A percentile compares a stretch with the other conserved stretches of the same genome.
Conservation (phyloP, 345 rosid genomes). For the Eucalyptus sp. region DNA sequence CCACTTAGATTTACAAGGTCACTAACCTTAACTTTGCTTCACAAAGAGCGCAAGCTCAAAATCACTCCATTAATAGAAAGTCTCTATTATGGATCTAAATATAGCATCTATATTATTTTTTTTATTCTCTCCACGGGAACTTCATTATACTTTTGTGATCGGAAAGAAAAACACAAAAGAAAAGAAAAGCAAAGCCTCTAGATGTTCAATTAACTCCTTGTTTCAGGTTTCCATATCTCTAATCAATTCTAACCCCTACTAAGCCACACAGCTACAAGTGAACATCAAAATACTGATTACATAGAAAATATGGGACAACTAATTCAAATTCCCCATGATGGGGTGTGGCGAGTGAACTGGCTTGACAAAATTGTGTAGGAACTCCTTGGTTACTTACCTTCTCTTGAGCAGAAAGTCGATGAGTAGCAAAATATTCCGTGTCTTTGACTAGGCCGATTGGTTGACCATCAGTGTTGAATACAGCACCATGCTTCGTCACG, state of each 20-base stretch:
- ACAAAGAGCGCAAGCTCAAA: neutral
- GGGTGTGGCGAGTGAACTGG: neutral
- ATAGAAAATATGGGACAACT: neutral
- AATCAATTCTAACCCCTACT: neutral
- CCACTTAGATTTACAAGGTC: neutral
- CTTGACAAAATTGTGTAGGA: neutral
- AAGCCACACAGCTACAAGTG: neutral
- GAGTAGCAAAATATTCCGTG: neutral
- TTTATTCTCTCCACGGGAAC: neutral
- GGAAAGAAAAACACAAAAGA: fast-evolving
- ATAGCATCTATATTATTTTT: neutral
- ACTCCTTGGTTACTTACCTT: neutral
- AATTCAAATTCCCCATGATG: fast-evolving
- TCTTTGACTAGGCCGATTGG: neutral
- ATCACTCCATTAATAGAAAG: neutral
- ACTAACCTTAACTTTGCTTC: neutral
- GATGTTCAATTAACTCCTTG: neutral
- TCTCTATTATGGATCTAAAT: neutral
- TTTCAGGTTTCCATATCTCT: neutral
- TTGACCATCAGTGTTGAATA: neutral
- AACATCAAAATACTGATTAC: neutral
- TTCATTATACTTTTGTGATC: neutral
- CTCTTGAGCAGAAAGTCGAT: neutral
- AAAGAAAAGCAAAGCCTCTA: neutral
- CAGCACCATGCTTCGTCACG: neutral